These are phyloP conservation scores for Russula vinacea DNA, from an alignment of 768 basidiomycete species.

Conservation along the genomic window DNA sequence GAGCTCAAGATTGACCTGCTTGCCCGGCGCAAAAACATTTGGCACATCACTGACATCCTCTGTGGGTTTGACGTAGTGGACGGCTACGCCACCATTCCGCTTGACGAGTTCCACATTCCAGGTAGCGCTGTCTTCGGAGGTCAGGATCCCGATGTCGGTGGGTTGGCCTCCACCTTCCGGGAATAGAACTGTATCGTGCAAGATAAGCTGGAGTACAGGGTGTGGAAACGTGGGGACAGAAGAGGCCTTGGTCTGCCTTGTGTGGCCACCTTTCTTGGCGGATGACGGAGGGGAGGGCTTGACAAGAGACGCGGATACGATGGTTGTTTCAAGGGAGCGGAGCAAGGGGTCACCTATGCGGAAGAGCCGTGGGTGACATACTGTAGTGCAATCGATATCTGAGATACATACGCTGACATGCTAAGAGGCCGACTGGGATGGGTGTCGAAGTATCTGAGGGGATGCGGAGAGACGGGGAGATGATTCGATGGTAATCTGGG, in stretches of 20 bases:
- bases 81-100: constrained; percentile 66
- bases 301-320: constrained; percentile 50
- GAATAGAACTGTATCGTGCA: constrained; percentile 77
- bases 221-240: constrained; percentile 44
- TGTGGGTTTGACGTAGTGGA: constrained; percentile 61
- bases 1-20: constrained; percentile 50
- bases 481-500: constrained; percentile 60
- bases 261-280: constrained; percentile 42
- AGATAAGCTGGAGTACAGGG: constrained; percentile 59
- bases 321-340: constrained; percentile 52
- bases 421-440: constrained; percentile 72
- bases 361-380: background rate
- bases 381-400: constrained; percentile 1
- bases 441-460: constrained; percentile 49
- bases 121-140: constrained; percentile 41
- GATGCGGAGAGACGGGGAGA: constrained; percentile 55
- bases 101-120: constrained; percentile 67
- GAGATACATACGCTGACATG: constrained; percentile 63
- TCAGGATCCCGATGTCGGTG: constrained; percentile 63
- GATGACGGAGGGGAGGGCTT: constrained; percentile 42
- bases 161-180: constrained; percentile 85
- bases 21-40: constrained; percentile 50
- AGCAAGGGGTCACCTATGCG: constrained; percentile 66
- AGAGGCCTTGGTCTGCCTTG: constrained; percentile 57
- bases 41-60: constrained; percentile 45